Percentiles rank a stretch among this genome's conserved stretches.
phyloP scores from a whole-genome alignment of 2,329 filamentous ascomycete species.

The Colletotrichum chrysophilum region DNA sequence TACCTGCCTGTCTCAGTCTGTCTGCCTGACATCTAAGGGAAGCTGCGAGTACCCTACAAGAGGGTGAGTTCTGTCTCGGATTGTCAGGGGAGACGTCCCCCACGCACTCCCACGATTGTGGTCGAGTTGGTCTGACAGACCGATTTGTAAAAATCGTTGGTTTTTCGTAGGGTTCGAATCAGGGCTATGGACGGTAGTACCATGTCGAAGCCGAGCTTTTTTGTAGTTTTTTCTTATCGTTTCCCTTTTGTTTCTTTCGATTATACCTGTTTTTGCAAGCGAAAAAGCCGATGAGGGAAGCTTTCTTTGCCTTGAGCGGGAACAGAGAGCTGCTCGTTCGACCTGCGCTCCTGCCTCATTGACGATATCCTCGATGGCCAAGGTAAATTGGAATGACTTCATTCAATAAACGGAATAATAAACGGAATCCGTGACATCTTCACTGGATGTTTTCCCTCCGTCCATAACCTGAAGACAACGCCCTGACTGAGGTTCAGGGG shows the following conservation, averaged over 20 bases:
- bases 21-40: neutral
- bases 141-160: neutral
- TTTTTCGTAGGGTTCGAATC: neutral
- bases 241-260: neutral
- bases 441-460: fast-evolving
- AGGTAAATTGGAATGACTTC: too few relatives aligned
- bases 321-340: neutral
- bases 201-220: neutral
- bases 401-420: too few relatives aligned
- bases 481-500: too few relatives aligned
- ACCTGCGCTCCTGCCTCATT: too few relatives aligned
- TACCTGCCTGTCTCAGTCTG: neutral
- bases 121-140: neutral
- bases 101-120: fast-evolving
- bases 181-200: too few relatives aligned
- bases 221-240: neutral
- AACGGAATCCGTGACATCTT: too few relatives aligned
- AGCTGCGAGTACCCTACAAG: neutral
- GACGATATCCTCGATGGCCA: too few relatives aligned
- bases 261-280: too few relatives aligned
- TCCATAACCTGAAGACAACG: too few relatives aligned
- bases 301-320: neutral
- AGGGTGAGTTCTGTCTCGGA: fast-evolving
- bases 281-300: too few relatives aligned
- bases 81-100: neutral